These are phyloP conservation scores for Chiua virens DNA, from an alignment of 768 basidiomycete genomes.

Conservation along the genomic window DNA sequence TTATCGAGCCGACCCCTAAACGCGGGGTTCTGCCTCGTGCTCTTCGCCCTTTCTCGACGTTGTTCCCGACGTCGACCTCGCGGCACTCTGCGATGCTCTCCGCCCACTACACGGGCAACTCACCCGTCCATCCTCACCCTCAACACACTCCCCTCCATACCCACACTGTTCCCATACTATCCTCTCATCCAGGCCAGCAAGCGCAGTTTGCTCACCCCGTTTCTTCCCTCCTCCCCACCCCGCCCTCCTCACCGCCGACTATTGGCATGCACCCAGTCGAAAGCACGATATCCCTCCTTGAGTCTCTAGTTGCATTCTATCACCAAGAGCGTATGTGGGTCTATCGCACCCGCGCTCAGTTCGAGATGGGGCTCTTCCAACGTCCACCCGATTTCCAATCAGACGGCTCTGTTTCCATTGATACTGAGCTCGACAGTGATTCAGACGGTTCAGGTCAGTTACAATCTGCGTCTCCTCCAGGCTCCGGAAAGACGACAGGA, in stretches of 20 bases:
- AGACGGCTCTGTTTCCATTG: constrained; percentile 5
- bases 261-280: constrained; percentile 37
- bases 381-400: constrained; percentile 6
- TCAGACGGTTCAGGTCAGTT: constrained; percentile 18
- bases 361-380: constrained; percentile 47
- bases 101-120: constrained; percentile 20
- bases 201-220: constrained; percentile 21
- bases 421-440: constrained; percentile 20
- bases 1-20: constrained; percentile 25
- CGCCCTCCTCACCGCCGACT: constrained; percentile 33
- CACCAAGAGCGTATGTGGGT: constrained; percentile 74
- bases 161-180: constrained; percentile 26
- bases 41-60: neutral
- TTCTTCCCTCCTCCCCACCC: constrained; percentile 35
- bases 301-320: constrained; percentile 65
- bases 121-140: constrained; percentile 19
- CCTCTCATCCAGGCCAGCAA: constrained; percentile 22
- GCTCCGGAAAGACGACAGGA: constrained; percentile 32
- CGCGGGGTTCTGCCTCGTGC: constrained; percentile 5
- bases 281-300: constrained; percentile 57
- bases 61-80: neutral
- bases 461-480: constrained; percentile 20
- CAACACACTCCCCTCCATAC: constrained; percentile 30
- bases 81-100: constrained; percentile 70
- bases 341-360: constrained; percentile 59